These are phyloP conservation scores for Xylariaceae sp. DNA, from an alignment of 2,329 filamentous ascomycete species.

Conservation along the genomic window DNA sequence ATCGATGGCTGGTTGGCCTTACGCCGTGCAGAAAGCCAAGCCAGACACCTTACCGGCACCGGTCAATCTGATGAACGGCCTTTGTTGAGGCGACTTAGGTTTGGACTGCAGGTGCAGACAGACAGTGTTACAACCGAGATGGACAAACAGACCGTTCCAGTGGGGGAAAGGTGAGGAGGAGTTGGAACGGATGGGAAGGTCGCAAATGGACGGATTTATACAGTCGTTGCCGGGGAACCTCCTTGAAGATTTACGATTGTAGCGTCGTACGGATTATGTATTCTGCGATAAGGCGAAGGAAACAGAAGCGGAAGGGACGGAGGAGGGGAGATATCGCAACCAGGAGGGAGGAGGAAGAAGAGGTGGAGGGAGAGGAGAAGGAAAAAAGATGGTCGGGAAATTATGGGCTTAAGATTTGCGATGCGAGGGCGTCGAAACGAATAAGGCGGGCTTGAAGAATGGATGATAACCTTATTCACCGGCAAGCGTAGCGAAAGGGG, in stretches of 20 bases:
- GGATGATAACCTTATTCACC: slow-evolving; percentile 13
- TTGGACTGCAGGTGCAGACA: neutral
- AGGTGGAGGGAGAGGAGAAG: neutral
- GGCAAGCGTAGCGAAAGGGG: slow-evolving; percentile 1
- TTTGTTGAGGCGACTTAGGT: neutral
- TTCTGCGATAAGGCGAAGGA: neutral
- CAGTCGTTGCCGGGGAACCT: no score
- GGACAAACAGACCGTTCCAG: no score
- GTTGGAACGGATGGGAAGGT: slow-evolving; percentile 8
- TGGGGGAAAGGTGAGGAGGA: neutral
- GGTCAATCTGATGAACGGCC: neutral
- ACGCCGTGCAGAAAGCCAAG: slow-evolving; percentile 4
- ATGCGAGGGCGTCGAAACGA: slow-evolving; percentile 2
- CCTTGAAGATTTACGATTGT: no score
- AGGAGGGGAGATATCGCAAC: slow-evolving; percentile 4
- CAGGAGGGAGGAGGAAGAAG: neutral
- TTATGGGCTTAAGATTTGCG: neutral
- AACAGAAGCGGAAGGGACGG: neutral
- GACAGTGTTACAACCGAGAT: no score
- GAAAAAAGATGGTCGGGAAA: neutral
- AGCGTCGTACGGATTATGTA: neutral
- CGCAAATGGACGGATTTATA: neutral
- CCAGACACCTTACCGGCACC: neutral
- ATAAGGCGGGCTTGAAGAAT: neutral
- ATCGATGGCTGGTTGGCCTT: slow-evolving; percentile 10